Conservation (phyloP, 306 rosid genomes). For the Mimosa pudica region DNA sequence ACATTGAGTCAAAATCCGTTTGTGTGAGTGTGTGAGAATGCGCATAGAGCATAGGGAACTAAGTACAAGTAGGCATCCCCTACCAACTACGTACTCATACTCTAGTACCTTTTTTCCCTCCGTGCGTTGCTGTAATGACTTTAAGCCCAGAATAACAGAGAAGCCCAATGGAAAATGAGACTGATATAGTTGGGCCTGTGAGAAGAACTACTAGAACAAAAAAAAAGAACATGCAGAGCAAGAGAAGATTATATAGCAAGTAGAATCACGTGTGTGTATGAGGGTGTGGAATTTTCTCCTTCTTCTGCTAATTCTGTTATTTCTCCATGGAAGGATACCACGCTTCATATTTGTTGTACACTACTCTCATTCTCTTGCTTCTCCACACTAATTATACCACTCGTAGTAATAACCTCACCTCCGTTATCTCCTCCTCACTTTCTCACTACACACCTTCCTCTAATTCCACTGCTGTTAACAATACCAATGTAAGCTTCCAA, state of each 20-base stretch:
- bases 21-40: not conserved
- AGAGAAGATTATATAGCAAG: too few relatives aligned
- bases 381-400: conserved; percentile 34
- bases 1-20: too few relatives aligned
- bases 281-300: too few relatives aligned
- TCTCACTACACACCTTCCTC: not conserved
- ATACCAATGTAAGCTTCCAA: not conserved
- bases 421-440: not conserved
- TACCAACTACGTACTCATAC: not conserved
- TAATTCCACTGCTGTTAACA: not conserved
- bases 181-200: too few relatives aligned
- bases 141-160: too few relatives aligned
- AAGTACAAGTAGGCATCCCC: not conserved
- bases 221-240: too few relatives aligned
- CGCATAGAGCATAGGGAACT: not conserved
- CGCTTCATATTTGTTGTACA: conserved; percentile 14
- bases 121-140: too few relatives aligned
- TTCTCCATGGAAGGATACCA: conserved; percentile 32
- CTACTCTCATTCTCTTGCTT: conserved; percentile 42
- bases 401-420: not conserved
- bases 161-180: too few relatives aligned
- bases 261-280: too few relatives aligned
- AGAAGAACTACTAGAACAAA: too few relatives aligned
- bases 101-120: not conserved
- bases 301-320: too few relatives aligned